Evolutionary conservation across 1,139 yeast genomes (phyloP), one percentile per base, ranked within the genome.

Genomic region (Yamadazyma trypodendri): DNA sequence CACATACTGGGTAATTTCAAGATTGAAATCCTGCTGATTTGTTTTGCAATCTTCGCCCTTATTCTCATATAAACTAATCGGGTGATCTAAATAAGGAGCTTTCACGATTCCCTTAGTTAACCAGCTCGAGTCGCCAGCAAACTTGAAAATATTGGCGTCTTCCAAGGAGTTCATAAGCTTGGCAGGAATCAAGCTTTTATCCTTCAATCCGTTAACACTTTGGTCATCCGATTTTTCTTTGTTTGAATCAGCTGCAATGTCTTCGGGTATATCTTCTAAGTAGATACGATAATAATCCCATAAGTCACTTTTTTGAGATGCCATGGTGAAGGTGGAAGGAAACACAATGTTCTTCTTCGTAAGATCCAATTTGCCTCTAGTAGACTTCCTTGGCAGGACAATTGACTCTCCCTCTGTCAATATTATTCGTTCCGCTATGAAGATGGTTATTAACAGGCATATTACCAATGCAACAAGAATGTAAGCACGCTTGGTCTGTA

Each of bases 1-100:
- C 11, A 20, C 36, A 27, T 44, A 42, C 7, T 35, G 22, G 15
- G 46, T 34, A 16, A 49, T 44, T 24, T 45, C 46, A 3, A 49
- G 21, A 7, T 32, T 22, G 11, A 46, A 17, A 3, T 36, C 38
- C 14, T 41, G 33, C 18, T 35, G 12, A 21, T 39, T 40, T 16
- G 39, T 31, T 6, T 34, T 25, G 65, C 68, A 43, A 12, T 38
- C 34, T 52, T 32, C 29, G 52, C 50, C 33, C 42, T 43, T 12
- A 45, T 51, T 49, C 36, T 57, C 55, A 28, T 50, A 55, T 27
- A 56, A 28, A 1, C 44, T 31, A 11, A 52, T 25, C 3, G 39
- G 32, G 20, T 52, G 49, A 1, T 22, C 12, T 16, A 44, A 43
- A 24, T 44, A 52, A 15, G 45, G 42, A 3, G 55, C 54, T 1